Conservation (phyloP, 2,329 filamentous ascomycete genomes). For the Madurella fahalii region DNA sequence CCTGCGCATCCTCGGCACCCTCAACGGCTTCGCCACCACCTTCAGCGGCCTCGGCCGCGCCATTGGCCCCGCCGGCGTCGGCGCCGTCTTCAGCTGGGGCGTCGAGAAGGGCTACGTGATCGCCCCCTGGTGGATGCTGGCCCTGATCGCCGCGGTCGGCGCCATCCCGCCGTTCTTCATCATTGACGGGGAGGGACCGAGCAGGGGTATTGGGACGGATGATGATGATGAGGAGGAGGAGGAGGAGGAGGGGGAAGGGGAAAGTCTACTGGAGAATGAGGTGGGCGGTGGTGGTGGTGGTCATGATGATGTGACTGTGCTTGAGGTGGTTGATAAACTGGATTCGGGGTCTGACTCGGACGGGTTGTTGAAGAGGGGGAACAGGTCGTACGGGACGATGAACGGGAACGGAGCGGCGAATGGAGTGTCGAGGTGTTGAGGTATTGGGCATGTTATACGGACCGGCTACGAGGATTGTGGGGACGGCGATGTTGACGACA, state of each 20-base stretch:
- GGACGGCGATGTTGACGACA: neutral
- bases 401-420: conserved; percentile 5
- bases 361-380: neutral
- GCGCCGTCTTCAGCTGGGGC: conserved; percentile 70
- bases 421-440: neutral
- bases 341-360: neutral
- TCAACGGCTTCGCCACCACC: conserved; percentile 87
- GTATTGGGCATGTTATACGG: neutral
- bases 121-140: conserved; percentile 77
- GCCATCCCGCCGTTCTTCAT: conserved; percentile 71
- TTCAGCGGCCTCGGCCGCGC: conserved; percentile 78
- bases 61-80: conserved; percentile 69
- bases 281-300: neutral
- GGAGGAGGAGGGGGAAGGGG: conserved; percentile 2
- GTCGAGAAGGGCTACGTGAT: conserved; percentile 72
- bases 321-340: conserved; percentile 3
- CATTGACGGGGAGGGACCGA: conserved; percentile 66
- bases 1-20: conserved; percentile 72
- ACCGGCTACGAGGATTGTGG: neutral
- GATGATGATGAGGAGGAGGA: conserved; percentile 26
- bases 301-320: conserved; percentile 1
- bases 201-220: conserved; percentile 30
- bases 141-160: conserved; percentile 58
- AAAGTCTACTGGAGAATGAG: conserved; percentile 3
- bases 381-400: neutral